Conservation (phyloP, 2,329 filamentous ascomycete species). For the Ambrosiella beaveri region DNA sequence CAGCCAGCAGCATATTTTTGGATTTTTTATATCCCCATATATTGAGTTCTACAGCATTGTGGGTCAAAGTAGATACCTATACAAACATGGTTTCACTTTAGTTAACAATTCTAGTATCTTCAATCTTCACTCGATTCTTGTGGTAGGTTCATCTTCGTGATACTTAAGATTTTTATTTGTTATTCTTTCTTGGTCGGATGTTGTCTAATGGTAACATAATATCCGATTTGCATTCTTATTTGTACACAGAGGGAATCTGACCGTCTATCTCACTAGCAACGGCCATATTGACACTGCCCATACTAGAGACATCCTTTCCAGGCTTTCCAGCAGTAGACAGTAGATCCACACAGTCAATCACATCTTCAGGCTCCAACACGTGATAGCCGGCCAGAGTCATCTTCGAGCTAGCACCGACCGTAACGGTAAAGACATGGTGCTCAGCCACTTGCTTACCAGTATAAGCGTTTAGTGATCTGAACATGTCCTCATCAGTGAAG, state of each 20-base stretch:
- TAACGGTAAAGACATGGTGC: conserved; percentile 72
- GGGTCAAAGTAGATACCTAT: no score
- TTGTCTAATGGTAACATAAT: background rate
- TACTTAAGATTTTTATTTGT: no score
- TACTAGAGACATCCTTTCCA: conserved; percentile 22
- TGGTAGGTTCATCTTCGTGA: no score
- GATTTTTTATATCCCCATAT: no score
- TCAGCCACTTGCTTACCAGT: conserved; percentile 33
- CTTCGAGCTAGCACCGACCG: conserved; percentile 81
- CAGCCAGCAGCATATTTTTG: conserved; percentile 6
- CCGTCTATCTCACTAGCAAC: conserved; percentile 37
- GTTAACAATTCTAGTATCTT: no score
- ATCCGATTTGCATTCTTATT: background rate
- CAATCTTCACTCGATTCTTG: no score
- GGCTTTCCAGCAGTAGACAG: conserved; percentile 31
- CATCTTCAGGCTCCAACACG: conserved; percentile 71
- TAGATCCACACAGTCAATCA: conserved; percentile 51
- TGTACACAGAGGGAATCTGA: conserved; percentile 24
- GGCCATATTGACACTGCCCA: conserved; percentile 39
- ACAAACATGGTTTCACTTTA: no score
- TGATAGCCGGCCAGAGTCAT: conserved; percentile 84
- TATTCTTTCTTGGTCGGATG: background rate
- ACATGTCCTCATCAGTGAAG: conserved; percentile 95
- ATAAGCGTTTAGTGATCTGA: conserved; percentile 56
- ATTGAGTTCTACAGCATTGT: no score